Conservation (phyloP, 2,329 filamentous ascomycete genomes). For the Paramyrothecium sp. region DNA sequence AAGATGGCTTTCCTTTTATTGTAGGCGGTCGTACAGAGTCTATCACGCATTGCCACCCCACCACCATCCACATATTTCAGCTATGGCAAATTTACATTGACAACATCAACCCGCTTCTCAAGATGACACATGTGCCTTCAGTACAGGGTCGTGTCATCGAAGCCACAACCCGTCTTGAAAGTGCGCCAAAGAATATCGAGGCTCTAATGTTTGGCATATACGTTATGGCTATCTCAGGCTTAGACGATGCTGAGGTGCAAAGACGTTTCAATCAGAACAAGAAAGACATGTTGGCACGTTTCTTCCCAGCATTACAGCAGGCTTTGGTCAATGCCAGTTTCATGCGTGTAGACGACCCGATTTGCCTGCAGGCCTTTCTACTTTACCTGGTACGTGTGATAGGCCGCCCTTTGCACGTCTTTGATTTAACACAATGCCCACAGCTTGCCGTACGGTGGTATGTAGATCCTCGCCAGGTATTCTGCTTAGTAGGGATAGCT, state of each 20-base stretch:
- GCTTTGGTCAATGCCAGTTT: constrained; percentile 66
- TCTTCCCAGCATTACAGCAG: constrained; percentile 59
- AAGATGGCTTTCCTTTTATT: constrained; percentile 58
- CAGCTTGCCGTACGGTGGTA: constrained; percentile 49
- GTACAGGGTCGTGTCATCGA: constrained; percentile 65
- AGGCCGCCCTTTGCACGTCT: background rate
- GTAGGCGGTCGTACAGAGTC: constrained; percentile 42
- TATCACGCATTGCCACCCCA: constrained; percentile 49
- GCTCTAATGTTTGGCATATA: constrained; percentile 69
- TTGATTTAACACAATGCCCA: constrained; percentile 1
- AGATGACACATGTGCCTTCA: constrained; percentile 65
- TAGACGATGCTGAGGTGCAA: constrained; percentile 56
- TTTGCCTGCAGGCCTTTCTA: constrained; percentile 65
- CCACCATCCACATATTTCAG: constrained; percentile 58
- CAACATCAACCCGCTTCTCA: constrained; percentile 68
- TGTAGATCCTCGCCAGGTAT: constrained; percentile 53
- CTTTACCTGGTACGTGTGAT: constrained; percentile 55
- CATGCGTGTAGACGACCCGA: constrained; percentile 63
- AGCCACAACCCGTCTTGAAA: constrained; percentile 53
- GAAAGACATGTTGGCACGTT: constrained; percentile 47
- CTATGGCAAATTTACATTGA: constrained; percentile 70
- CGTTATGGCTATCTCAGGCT: constrained; percentile 55
- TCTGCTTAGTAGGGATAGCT: constrained; percentile 58
- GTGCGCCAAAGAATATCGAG: constrained; percentile 56
- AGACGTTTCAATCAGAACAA: constrained; percentile 54